Base-by-base conservation (phyloP, 75 land plant species). In the Sequoia sempervirens region DNA sequence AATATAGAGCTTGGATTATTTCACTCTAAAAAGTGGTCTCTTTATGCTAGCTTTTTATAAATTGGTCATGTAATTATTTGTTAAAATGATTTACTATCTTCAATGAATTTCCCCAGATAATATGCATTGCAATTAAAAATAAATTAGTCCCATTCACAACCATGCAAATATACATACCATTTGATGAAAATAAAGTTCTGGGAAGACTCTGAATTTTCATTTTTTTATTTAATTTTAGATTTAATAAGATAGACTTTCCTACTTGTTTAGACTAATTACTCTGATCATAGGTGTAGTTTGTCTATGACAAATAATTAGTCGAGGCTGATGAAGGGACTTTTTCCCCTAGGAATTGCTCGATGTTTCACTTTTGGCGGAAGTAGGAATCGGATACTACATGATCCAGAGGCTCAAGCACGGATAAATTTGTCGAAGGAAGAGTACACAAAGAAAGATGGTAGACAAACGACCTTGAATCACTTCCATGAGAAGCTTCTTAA, bases 351-450 rank as follows among this genome's bases (percentile, higher is more conserved):
- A 79, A 96, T 97, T 90, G 99, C 98, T 40, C 87, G 98, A 52
- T 92, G 95, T 88, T 96, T 97, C 76, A 96, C 99, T 23, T 96
- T 87, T 92, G 99, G 99, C 84, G 99, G n/a, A n/a, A n/a, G n/a
- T n/a, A n/a, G n/a, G n/a, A n/a, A n/a, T n/a, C n/a, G n/a, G 11
- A 82, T 89, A 61, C 85, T 97, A 66, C 89, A 97, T 87, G 93
- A 96, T 92, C 95, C 98, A 50, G 86, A 80, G 43, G 85, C 91
- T 46, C 45, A 58, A 69, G 96, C 96, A 61, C 90, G 94, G 26
- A 56, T 84, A 13, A 84, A 88, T 79, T 85, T 97, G 72, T 90
- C 95, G 26, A 97, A 97, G 85, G 91, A 93, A 50, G 85, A 93
- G 36, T 97, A 97, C 78, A 84, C 85, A 72, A 90, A 89, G 34